Evolutionary conservation across 129 eudicot genomes (phyloP), one percentile per base, ranked within the genome.

Genomic region (Apium graveolens): DNA sequence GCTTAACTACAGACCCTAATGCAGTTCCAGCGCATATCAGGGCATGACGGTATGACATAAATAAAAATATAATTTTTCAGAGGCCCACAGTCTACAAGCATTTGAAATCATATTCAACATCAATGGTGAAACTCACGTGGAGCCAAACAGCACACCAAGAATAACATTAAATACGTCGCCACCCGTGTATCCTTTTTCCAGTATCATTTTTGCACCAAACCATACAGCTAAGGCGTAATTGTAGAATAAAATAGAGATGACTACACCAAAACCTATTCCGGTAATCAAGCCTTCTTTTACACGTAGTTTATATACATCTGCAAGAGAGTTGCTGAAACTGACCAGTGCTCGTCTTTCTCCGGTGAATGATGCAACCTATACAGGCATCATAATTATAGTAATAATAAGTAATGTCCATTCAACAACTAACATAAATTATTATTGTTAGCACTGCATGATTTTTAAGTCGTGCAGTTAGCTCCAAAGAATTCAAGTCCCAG

Each of bases 311-410:
- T 93, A 91, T 74, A 97, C 98, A 75, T 83, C 69, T 44, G 60
- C 73, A 48, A 91, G 92, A 43, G 93, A 84, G 66, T 89, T 83
- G 29, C 91, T 86, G 83, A 91, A 93, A 32, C 85, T 82, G 45
- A 84, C 89, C 55, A 91, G 87, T 31, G 98, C 98, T 65, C 83
- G 88, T 83, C 90, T 91, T 84, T 93, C 98, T 68, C 98, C 98
- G 0, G 98, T 88, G 77, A 89, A 93, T 46, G 98, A 93, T 78
- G 97, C 97, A 75, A 93, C 98, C 98, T 93, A 82, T 20, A 82
- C n/a, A 8, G 13, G 62, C 5, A 69, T 24, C 65, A 55, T 29
- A 75, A 34, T 32, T 5, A 31, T 43, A 55, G 57, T 41, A 14
- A 17, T 29, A 44, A 0, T 44, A 32, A 44, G 21, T 74, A 74